Percentiles rank a stretch among this genome's conserved stretches.
These are phyloP conservation scores for Lycium ferocissimum DNA, from an alignment of 257 asterid species.

Conservation along the genomic window DNA sequence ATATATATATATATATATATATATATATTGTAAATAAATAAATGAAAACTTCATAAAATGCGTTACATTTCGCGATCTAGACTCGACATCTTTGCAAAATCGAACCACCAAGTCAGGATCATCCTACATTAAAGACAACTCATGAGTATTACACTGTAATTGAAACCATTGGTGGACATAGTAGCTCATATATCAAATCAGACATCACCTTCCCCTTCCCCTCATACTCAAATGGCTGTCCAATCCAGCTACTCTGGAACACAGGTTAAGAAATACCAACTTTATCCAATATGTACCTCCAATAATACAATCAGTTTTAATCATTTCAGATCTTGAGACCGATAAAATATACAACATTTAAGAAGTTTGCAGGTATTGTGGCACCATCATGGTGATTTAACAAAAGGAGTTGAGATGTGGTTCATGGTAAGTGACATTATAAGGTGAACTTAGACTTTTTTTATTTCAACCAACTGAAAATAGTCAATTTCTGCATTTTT, in stretches of 20 bases:
- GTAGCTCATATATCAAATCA: neutral
- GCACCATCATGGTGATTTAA: neutral
- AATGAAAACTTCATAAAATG: constrained; percentile 23
- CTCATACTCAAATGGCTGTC: constrained; percentile 74
- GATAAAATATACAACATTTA: neutral
- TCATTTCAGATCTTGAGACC: neutral
- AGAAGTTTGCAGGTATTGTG: constrained; percentile 22
- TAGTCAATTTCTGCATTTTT: constrained; percentile 14
- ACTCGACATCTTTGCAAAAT: constrained; percentile 92
- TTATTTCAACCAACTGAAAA: neutral
- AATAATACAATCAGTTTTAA: neutral
- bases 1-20: no score
- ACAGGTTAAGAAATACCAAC: constrained; percentile 51
- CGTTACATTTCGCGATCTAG: constrained; percentile 73
- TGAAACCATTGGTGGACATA: constrained; percentile 30
- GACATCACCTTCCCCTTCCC: constrained; percentile 77
- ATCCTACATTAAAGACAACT: constrained; percentile 45
- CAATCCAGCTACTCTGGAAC: constrained; percentile 75
- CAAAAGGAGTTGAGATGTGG: neutral
- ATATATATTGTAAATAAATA: neutral
- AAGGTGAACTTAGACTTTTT: neutral
- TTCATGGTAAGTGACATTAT: constrained; percentile 13
- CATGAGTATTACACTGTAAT: constrained; percentile 18
- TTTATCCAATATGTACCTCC: constrained; percentile 28
- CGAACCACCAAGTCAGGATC: constrained; percentile 71